Evolutionary conservation across 1,284 basidiomycete genomes (phyloP), one percentile per base, ranked within the genome.

Genomic region (Naganishia sp.): DNA sequence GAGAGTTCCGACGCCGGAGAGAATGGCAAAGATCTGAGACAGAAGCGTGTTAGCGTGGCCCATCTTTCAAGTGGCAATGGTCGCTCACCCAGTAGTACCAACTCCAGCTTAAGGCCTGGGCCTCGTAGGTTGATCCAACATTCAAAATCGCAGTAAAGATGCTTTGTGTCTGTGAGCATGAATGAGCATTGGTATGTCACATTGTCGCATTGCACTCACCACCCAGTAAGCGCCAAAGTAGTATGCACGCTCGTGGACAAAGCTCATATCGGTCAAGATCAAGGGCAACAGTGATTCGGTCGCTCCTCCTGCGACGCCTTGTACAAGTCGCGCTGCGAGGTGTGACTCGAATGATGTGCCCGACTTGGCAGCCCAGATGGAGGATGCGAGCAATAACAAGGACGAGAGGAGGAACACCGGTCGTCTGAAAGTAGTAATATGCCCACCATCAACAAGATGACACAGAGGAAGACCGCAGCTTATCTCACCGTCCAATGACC

Each of bases 241-340:
- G 25, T 41, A 45, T 23, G 62, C 21, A 25, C 62, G 50, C 31
- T 63, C 62, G 21, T 63, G 62, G 3, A 46, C 15, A 46, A 25
- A 63, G 6, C 50, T 63, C 62, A 63, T 63, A 25, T 63, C 62
- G 21, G 62, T 63, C 50, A 63, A 31, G 41, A 63, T 63, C 39
- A 63, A 35, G 10, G 62, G 62, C 41, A 63, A 35, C 3, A 63
- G 42, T 6, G 50, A 53, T 45, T 63, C 62, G 11, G 62, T 63
- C 35, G 62, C 62, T 23, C 62, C 62, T 18, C 50, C 62, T 9
- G 50, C 51, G 13, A 63, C 41, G 13, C 62, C 62, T 32, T 54
- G 62, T 11, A 63, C 18, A 21, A 63, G 50, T 45, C 62, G 32
- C 25, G 62, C 62, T n/a, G 50, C 42, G 28, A 63, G 50, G 43